These are phyloP conservation scores for Sclerotinia borealis DNA, from an alignment of 2,329 filamentous ascomycete genomes.

Conservation along the genomic window DNA sequence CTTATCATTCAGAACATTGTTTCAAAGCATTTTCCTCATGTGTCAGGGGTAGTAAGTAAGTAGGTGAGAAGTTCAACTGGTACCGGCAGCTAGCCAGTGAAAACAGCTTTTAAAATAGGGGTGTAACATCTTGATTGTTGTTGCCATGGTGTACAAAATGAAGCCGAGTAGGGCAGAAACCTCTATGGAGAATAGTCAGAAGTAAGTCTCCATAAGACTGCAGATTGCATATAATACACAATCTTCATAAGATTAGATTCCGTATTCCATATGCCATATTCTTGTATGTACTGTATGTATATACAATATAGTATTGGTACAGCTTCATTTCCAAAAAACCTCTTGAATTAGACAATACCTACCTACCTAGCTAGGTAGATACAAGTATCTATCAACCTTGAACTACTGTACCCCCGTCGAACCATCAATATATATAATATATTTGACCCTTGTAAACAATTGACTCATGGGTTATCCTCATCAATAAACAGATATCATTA, in stretches of 20 bases:
- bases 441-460: not conserved
- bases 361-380: no score
- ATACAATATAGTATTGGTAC: no score
- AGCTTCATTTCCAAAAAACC: not conserved
- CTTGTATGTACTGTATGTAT: no score
- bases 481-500: not conserved
- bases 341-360: not conserved
- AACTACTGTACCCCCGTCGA: no score
- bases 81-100: not conserved
- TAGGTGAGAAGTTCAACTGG: not conserved
- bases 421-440: not conserved
- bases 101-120: not conserved
- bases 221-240: not conserved
- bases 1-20: not conserved
- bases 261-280: no score
- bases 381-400: not conserved
- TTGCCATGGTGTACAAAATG: constrained; percentile 7
- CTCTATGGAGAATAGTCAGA: not conserved
- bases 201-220: constrained; percentile 9
- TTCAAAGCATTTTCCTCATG: not conserved
- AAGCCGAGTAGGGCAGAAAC: constrained; percentile 9
- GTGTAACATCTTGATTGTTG: constrained; percentile 1
- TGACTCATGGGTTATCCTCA: not conserved
- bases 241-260: not conserved
- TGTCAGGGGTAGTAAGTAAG: not conserved